phyloP scores from a whole-genome alignment of 805 yeast species.

The Zygotorulaspora danielsina region DNA sequence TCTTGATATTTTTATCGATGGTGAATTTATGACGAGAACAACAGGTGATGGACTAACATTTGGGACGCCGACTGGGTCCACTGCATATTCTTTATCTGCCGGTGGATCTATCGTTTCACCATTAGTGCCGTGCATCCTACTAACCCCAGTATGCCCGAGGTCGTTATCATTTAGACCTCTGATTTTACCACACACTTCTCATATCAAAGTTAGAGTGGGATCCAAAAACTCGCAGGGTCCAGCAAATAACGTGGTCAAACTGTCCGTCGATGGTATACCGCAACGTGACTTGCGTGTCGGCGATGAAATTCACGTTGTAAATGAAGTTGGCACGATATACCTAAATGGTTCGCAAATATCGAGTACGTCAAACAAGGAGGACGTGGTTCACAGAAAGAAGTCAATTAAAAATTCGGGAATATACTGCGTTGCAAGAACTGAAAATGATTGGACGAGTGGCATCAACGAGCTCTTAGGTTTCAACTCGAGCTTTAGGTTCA shows the following conservation, averaged over 20 bases:
- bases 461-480: constrained; percentile 85
- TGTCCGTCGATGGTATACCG: constrained; percentile 81
- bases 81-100: constrained; percentile 83
- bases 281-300: constrained; percentile 65
- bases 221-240: constrained; percentile 41
- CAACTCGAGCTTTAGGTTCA: constrained; percentile 71
- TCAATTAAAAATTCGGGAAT: constrained; percentile 50
- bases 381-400: constrained; percentile 17
- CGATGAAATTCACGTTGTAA: constrained; percentile 71
- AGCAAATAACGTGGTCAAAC: constrained; percentile 44
- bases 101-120: constrained; percentile 96
- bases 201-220: constrained; percentile 58
- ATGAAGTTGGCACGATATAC: constrained; percentile 59
- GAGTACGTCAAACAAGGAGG: constrained; percentile 21
- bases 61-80: constrained; percentile 92
- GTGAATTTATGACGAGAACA: constrained; percentile 79
- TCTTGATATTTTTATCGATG: constrained; percentile 80
- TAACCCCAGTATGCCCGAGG: constrained; percentile 91
- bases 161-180: constrained; percentile 88
- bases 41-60: constrained; percentile 87
- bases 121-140: constrained; percentile 68
- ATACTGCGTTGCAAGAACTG: constrained; percentile 81
- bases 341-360: constrained; percentile 50
- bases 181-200: constrained; percentile 72
- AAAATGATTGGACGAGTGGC: constrained; percentile 89